Evolutionary conservation across 805 yeast genomes (phyloP).

Genomic region (Cyberlindnera xishuangbannaensis): DNA sequence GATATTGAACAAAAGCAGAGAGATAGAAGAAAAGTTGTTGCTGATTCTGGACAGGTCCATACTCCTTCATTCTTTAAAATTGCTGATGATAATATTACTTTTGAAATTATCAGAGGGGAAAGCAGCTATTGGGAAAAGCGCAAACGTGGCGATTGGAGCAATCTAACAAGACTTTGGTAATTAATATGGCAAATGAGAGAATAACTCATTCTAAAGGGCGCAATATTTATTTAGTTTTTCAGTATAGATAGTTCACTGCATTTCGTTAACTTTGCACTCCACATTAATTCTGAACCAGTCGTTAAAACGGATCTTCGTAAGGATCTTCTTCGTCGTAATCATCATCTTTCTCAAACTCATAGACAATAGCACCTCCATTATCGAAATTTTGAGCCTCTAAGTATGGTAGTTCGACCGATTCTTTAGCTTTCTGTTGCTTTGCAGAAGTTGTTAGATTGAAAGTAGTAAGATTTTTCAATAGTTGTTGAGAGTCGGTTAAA

Average conservation of each 20-base stretch:
- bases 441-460: slow-evolving; percentile 75
- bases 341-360: slow-evolving; percentile 93
- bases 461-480: slow-evolving; percentile 74
- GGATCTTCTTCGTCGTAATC: slow-evolving; percentile 99
- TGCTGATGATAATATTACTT: slow-evolving; percentile 30
- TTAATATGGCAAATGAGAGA: neutral
- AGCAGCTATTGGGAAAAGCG: slow-evolving; percentile 79
- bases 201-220: neutral
- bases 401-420: slow-evolving; percentile 86
- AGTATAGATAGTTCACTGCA: too few species aligned
- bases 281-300: too few species aligned
- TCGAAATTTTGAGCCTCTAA: slow-evolving; percentile 79
- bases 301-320: slow-evolving; percentile 85
- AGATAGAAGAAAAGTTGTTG: slow-evolving; percentile 55
- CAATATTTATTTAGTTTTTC: too few species aligned
- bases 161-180: slow-evolving; percentile 51
- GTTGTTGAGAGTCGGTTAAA: slow-evolving; percentile 37
- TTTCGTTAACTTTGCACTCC: too few species aligned
- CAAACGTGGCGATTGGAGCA: slow-evolving; percentile 55
- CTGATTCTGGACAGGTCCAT: slow-evolving; percentile 39
- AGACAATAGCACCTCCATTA: slow-evolving; percentile 90
- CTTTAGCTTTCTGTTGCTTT: slow-evolving; percentile 72
- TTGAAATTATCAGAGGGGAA: slow-evolving; percentile 53
- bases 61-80: slow-evolving; percentile 58
- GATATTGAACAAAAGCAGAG: slow-evolving; percentile 78